These are phyloP conservation scores for Penicillium desertorum DNA, from an alignment of 495 filamentous ascomycete genomes.

Conservation along the genomic window DNA sequence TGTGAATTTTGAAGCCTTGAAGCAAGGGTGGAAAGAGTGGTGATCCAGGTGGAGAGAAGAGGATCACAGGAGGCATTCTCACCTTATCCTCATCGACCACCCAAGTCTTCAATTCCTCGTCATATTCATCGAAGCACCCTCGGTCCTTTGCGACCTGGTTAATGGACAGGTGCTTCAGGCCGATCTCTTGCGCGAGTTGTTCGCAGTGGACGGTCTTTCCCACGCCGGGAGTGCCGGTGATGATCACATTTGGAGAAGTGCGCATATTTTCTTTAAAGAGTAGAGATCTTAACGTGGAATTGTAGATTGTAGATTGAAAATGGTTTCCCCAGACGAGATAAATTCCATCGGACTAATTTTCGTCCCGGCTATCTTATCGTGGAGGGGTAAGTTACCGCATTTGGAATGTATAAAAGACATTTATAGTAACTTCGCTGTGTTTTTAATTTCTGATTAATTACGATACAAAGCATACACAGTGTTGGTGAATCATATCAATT, in stretches of 20 bases:
- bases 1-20: neutral
- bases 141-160: conserved; percentile 87
- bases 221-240: conserved; percentile 93
- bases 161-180: conserved; percentile 81
- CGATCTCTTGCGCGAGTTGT: conserved; percentile 66
- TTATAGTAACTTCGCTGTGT: neutral
- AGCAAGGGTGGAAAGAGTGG: neutral
- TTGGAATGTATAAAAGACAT: conserved; percentile 10
- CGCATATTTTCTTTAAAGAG: conserved; percentile 43
- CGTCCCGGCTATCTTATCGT: conserved; percentile 30
- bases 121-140: conserved; percentile 78
- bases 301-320: conserved; percentile 9
- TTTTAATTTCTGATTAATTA: neutral
- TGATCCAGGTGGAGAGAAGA: neutral
- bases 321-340: conserved; percentile 18
- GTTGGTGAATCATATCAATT: neutral
- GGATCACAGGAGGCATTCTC: neutral
- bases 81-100: conserved; percentile 98
- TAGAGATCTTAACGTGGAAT: neutral
- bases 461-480: neutral
- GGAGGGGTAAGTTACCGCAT: conserved; percentile 7
- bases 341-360: conserved; percentile 22
- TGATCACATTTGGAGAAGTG: conserved; percentile 79
- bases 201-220: conserved; percentile 92
- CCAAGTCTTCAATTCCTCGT: conserved; percentile 82